Evolutionary conservation across 2,329 filamentous ascomycete species (phyloP), one percentile per base, ranked within the genome.

Genomic region (Neodidymelliopsis sp.): DNA sequence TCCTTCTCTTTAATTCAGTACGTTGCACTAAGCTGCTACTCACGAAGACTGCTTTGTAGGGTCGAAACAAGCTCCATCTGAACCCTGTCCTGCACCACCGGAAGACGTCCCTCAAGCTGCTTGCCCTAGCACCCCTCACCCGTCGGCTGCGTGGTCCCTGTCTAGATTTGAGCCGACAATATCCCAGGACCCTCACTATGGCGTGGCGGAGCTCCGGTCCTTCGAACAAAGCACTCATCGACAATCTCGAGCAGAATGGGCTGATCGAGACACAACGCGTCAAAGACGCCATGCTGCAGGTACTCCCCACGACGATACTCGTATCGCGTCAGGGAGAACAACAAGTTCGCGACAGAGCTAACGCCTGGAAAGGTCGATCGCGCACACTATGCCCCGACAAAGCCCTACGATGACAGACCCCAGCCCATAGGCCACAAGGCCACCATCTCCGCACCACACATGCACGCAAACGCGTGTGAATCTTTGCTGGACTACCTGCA

Each of bases 141-240:
- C 54, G 63, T 51, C 35, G 24, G 8, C 40, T 29, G 27, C 30
- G 18, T 16, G 58, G 56, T 22, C 41, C 49, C 36, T 25, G 33
- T 28, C 15, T 36, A 30, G 46, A 37, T 11, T 16, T 24, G 16
- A 46, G 12, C 43, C 28, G 8, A 30, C 55, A 54, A 23, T 33
- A 12, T 4, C 20, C 43, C 4, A 46, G 53, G 56, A 18, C 38
- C 10, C 45, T 59, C 59, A 80, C 55, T 51, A 97, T 99, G 94
- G 92, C 93, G 51, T 99, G 94, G 94, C 84, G 85, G 59, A 91
- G 89, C 72, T 89, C 87, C 6, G 93, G 91, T 52, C 75, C 76
- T 4, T 84, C 85, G 20, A 97, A 97, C 71, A 74, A 76, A 29
- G 85, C 86, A 47, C 81, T 99, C 37, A 79, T 97, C 54, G 82